A percentile compares a stretch with the other conserved stretches of the same genome.
These are phyloP conservation scores for Pseudogymnoascus sp. DNA, from an alignment of 2,329 filamentous ascomycete species.

Conservation along the genomic window DNA sequence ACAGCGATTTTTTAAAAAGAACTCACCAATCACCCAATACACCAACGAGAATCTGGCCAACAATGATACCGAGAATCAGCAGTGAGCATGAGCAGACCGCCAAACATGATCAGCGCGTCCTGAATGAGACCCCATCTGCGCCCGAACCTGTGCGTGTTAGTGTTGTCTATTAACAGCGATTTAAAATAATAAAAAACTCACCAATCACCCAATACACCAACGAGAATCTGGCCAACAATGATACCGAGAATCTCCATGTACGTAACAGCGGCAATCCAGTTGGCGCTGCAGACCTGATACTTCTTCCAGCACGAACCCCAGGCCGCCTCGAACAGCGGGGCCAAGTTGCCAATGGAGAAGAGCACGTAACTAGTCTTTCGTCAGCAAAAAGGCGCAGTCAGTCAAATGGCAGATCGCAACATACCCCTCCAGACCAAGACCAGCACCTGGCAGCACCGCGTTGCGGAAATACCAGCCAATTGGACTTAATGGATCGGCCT, in stretches of 20 bases:
- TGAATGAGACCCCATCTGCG: slow-evolving; percentile 94
- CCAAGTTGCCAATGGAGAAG: slow-evolving; percentile 92
- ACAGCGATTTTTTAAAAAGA: background rate
- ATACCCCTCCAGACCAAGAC: slow-evolving; percentile 77
- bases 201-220: slow-evolving; percentile 72
- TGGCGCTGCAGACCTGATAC: slow-evolving; percentile 57
- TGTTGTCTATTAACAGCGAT: slow-evolving; percentile 3
- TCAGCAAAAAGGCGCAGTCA: background rate
- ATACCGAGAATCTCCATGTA: slow-evolving; percentile 94
- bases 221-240: slow-evolving; percentile 83
- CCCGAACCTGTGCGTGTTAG: slow-evolving; percentile 57
- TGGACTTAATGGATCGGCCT: slow-evolving; percentile 76
- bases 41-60: slow-evolving; percentile 83
- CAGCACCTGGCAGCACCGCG: slow-evolving; percentile 85
- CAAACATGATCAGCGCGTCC: slow-evolving; percentile 88
- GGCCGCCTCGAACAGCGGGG: slow-evolving; percentile 66
- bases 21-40: slow-evolving; percentile 60
- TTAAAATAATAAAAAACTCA: slow-evolving; percentile 24
- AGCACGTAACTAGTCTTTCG: slow-evolving; percentile 62
- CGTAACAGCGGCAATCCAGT: slow-evolving; percentile 77
- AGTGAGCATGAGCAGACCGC: slow-evolving; percentile 86
- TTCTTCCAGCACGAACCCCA: slow-evolving; percentile 73
- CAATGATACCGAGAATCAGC: slow-evolving; percentile 90
- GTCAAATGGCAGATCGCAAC: slow-evolving; percentile 18
- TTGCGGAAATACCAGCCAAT: slow-evolving; percentile 82